Evolutionary conservation across 2,329 filamentous ascomycete species (phyloP).

Genomic region (Waltergamsia citrina): DNA sequence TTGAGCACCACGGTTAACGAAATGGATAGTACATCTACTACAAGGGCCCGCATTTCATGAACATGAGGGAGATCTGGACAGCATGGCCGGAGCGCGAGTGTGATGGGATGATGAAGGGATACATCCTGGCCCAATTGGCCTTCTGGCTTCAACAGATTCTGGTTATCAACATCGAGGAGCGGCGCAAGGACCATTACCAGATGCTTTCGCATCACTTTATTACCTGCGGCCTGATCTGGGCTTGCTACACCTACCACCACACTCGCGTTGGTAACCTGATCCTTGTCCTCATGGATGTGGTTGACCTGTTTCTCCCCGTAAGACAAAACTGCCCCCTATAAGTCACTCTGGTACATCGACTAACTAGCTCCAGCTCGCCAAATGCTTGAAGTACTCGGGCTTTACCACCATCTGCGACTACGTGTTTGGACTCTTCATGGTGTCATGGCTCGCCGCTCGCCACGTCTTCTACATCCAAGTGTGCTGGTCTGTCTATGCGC

Average conservation of each 20-base stretch:
- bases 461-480: constrained; percentile 73
- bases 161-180: constrained; percentile 89
- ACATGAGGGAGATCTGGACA: constrained; percentile 71
- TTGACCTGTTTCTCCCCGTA: constrained; percentile 82
- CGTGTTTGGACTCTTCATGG: constrained; percentile 76
- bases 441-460: constrained; percentile 74
- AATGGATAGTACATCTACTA: constrained; percentile 63
- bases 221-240: constrained; percentile 70
- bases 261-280: constrained; percentile 85
- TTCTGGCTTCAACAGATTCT: constrained; percentile 95
- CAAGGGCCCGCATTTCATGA: constrained; percentile 68
- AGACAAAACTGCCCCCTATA: no score
- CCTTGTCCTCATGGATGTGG: constrained; percentile 85
- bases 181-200: constrained; percentile 88
- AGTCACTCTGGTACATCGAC: background rate
- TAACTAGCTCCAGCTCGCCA: constrained; percentile 56
- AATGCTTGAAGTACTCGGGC: constrained; percentile 85
- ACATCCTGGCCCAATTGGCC: constrained; percentile 80
- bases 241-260: constrained; percentile 79
- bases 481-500: constrained; percentile 71
- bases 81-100: constrained; percentile 76
- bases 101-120: constrained; percentile 68
- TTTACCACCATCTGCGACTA: constrained; percentile 69
- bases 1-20: background rate
- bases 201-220: constrained; percentile 95